Evolutionary conservation across 305 asterid genomes (phyloP).

Genomic region (Fraxinus greggii): DNA sequence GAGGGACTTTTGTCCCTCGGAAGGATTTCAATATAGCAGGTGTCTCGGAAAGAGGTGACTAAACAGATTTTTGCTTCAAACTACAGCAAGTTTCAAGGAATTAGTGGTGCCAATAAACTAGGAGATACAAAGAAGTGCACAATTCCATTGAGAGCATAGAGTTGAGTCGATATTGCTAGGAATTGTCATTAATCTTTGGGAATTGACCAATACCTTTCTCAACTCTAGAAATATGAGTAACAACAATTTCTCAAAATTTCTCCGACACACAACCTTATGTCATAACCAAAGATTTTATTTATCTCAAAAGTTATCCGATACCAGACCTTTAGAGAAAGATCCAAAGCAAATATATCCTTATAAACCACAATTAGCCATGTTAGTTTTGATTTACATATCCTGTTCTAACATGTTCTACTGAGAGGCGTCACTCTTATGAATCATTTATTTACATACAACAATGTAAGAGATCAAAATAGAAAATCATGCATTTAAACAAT

Average conservation of each 20-base stretch:
- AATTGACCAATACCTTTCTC: not conserved
- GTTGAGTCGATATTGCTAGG: not conserved
- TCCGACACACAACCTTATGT: not conserved
- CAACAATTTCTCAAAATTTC: not conserved
- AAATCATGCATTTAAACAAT: not conserved
- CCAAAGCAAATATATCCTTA: not conserved
- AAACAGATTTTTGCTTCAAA: conserved; percentile 79
- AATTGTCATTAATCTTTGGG: not conserved
- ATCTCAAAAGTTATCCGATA: not conserved
- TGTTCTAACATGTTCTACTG: not conserved
- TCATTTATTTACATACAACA: not conserved
- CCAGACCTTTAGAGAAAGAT: not conserved
- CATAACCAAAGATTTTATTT: not conserved
- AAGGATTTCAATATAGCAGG: conserved; percentile 80
- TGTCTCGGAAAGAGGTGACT: conserved; percentile 86
- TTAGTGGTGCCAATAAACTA: not conserved
- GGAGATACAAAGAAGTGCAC: not conserved
- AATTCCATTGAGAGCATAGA: not conserved
- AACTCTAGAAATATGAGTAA: not conserved
- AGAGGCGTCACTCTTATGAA: not conserved
- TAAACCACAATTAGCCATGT: not conserved
- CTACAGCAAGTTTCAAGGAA: conserved; percentile 38
- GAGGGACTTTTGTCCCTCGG: conserved; percentile 61
- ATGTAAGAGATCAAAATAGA: not conserved
- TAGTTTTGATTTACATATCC: not conserved